Evolutionary conservation across 148 eudicot species (phyloP), one percentile per base, ranked within the genome.

Genomic region (Silene uniflora): DNA sequence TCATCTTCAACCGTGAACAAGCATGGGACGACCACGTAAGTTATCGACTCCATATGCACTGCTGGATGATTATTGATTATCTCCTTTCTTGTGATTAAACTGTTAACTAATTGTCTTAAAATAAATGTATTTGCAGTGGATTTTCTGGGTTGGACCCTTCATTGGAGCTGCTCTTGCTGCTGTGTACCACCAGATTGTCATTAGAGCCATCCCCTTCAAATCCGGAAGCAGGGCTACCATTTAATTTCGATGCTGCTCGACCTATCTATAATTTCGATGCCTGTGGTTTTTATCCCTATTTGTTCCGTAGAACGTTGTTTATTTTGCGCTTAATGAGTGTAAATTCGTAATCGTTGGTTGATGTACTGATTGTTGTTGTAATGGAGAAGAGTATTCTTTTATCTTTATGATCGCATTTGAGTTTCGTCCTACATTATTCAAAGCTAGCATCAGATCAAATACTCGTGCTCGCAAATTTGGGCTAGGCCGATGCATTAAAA

Each of bases 111-210:
- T 19, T 75, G 0, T 6, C 24, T 16, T 18, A 12, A 62, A 3
- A n/a, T 1, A n/a, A 13, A 66, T 10, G 12, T 61, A 24, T n/a
- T 5, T 70, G 65, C 83, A 91, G 96, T 91, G 96, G 96, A 79
- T 91, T 58, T 91, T 91, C 86, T 90, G 95, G 95, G 95, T 90
- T 3, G 95, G 95, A 72, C 95, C 95, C 23, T 88, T 90, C 89
- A 88, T 87, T 14, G 95, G 95, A 80, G 95, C 95, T 74, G 90
- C 89, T 47, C 90, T 90, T 62, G 95, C 95, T 25, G 95, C 95
- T 10, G 22, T 84, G 62, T 90, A 90, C 86, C 90, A 88, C 85
- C 81, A 75, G 72, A 56, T 90, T 17, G 80, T 90, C 60, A 88
- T 90, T 84, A 81, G 91, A 84, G 95, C 90, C 59, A 79, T 87